Evolutionary conservation across 768 basidiomycete genomes (phyloP), one percentile per base, ranked within the genome.

Genomic region (Macrocybe gigantea): DNA sequence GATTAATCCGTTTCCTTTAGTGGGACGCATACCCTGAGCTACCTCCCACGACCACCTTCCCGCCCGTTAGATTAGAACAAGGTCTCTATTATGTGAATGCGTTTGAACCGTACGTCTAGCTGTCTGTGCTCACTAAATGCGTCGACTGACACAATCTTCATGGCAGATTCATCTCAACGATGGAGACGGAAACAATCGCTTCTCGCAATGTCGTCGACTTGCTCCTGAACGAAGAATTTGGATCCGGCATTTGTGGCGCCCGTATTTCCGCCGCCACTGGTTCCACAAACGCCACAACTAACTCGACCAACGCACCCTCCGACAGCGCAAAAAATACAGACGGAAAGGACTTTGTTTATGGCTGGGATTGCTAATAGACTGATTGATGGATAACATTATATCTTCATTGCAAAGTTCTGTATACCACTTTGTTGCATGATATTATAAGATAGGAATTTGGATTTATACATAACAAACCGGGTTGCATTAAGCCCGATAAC

Each of bases 71-170:
- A 63, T 78, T 93, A 5, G 85, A 80, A 49, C 69, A 75, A 47
- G 86, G 88, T 3, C 71, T 96, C 38, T 95, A 90, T 69, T 97
- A 97, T 57, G 84, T 93, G 40, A 95, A 93, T 54, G 81, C 88
- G 1, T 88, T 96, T 53, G 95, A 98, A 69, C 84, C 91, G 80
- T 88, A 67, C 58, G 84, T 78, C 9, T 40, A 37, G 29, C 36
- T 40, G 12, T 33, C 30, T 37, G 14, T 39, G 35, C 50, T 39
- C 47, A 42, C 43, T 35, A 29, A 52, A 42, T 33, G 36, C 46
- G 39, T 30, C 13, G 53, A 32, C 49, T 14, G 11, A 29, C 42
- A n/a, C 1, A 5, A 13, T 9, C 8, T 41, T 50, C 38, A 22
- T 4, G 22, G 7, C 50, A 88, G 88, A 32, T 79, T 91, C 56